These are phyloP conservation scores for Rhinocladiella similis DNA, from an alignment of 2,329 filamentous ascomycete genomes.

Conservation along the genomic window DNA sequence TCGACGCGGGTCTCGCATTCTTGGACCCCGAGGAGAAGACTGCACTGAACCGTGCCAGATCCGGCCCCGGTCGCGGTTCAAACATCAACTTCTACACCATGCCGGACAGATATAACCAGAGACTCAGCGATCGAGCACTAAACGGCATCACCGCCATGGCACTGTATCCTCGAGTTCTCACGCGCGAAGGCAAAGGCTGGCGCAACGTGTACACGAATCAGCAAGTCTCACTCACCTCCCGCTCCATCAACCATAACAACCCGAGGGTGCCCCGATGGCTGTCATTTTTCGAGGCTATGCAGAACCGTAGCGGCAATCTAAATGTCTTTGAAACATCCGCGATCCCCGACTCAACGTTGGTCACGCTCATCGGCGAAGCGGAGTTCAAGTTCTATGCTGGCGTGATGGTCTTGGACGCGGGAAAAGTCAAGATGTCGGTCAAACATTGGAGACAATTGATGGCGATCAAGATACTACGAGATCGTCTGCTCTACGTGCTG, in stretches of 20 bases:
- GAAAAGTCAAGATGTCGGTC: constrained; percentile 78
- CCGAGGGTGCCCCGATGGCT: constrained; percentile 66
- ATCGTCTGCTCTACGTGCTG: constrained; percentile 14
- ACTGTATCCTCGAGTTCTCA: constrained; percentile 91
- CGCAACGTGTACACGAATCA: constrained; percentile 94
- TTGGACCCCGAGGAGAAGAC: constrained; percentile 44
- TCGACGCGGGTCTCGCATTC: constrained; percentile 80
- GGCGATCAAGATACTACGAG: constrained; percentile 77
- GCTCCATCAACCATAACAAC: constrained; percentile 68
- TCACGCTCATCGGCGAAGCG: constrained; percentile 82
- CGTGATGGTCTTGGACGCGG: constrained; percentile 82
- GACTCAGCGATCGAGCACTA: constrained; percentile 75
- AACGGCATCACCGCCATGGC: constrained; percentile 86
- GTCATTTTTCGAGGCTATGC: constrained; percentile 97
- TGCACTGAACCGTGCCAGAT: constrained; percentile 10
- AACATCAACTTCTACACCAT: constrained; percentile 72
- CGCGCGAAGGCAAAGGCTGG: constrained; percentile 81
- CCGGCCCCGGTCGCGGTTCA: constrained; percentile 54
- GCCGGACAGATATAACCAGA: constrained; percentile 71
- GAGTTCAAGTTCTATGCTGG: constrained; percentile 89
- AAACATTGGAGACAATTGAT: constrained; percentile 89
- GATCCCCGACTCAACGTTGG: constrained; percentile 77
- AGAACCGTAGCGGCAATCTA: constrained; percentile 74
- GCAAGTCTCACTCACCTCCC: constrained; percentile 79
- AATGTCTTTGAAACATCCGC: constrained; percentile 88